A percentile compares a stretch with the other conserved stretches of the same genome.
Conservation (phyloP, 1,284 basidiomycete genomes). For the Boletus sp. region DNA sequence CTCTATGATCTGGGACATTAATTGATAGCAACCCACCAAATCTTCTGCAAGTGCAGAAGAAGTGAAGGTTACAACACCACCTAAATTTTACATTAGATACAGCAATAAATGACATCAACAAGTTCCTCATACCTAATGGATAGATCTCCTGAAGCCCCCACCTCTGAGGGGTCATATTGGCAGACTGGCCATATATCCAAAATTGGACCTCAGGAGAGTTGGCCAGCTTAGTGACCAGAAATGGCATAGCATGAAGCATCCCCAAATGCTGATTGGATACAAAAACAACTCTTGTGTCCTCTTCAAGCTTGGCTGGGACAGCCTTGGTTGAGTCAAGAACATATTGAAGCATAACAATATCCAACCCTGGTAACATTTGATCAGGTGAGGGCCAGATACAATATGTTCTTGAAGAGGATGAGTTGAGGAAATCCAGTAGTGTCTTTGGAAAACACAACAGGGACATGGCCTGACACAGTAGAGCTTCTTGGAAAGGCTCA, state of each 20-base stretch:
- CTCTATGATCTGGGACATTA: slow-evolving; percentile 46
- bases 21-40: slow-evolving; percentile 40
- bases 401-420: slow-evolving; percentile 27
- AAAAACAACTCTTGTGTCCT: slow-evolving; percentile 50
- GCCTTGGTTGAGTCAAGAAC: slow-evolving; percentile 45
- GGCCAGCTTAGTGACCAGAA: slow-evolving; percentile 43
- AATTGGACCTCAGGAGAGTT: slow-evolving; percentile 49
- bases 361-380: slow-evolving; percentile 31
- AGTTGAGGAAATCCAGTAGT: slow-evolving; percentile 27
- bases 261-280: slow-evolving; percentile 57
- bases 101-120: slow-evolving; percentile 9
- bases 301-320: slow-evolving; percentile 35
- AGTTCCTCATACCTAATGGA: slow-evolving; percentile 48
- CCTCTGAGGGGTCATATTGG: slow-evolving; percentile 40
- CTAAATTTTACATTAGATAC: slow-evolving; percentile 34
- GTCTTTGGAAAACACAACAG: slow-evolving; percentile 27
- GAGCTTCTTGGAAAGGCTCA: slow-evolving; percentile 9
- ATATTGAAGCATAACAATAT: slow-evolving; percentile 43
- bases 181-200: slow-evolving; percentile 61
- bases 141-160: slow-evolving; percentile 65
- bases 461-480: slow-evolving; percentile 23
- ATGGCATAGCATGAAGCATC: slow-evolving; percentile 44
- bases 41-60: slow-evolving; percentile 52
- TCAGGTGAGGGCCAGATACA: slow-evolving; percentile 38
- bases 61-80: slow-evolving; percentile 66